These are phyloP conservation scores for Botrytis cinerea DNA, from an alignment of 2,329 filamentous ascomycete species.

Conservation along the genomic window DNA sequence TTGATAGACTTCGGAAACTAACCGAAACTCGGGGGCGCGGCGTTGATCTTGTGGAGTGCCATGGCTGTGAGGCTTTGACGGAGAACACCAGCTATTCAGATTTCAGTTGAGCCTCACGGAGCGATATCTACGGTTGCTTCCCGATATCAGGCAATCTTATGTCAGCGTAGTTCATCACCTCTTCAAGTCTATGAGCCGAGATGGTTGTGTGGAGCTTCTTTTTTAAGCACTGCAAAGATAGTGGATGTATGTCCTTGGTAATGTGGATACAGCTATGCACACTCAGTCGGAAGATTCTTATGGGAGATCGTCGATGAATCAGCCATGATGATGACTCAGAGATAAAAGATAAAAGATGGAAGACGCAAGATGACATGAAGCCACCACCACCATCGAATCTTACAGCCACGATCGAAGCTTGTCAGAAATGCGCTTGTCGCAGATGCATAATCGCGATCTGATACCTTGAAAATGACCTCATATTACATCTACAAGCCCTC, in stretches of 20 bases:
- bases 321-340: neutral
- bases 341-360: neutral
- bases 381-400: neutral
- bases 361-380: neutral
- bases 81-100: neutral
- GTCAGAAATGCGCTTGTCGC: neutral
- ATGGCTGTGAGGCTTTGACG: neutral
- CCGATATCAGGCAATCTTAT: neutral
- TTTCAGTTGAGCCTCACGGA: neutral
- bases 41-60: neutral
- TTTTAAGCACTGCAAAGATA: too few species aligned
- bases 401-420: conserved; percentile 1
- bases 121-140: neutral
- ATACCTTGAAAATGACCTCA: neutral
- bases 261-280: neutral
- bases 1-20: neutral
- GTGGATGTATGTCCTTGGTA: neutral
- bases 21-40: conserved; percentile 1
- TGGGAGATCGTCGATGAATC: neutral
- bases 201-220: neutral
- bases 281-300: neutral
- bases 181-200: neutral
- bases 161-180: neutral
- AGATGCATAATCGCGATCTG: neutral
- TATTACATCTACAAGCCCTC: neutral